phyloP scores from a whole-genome alignment of 2,329 filamentous ascomycete genomes.

The Scedosporium boydii region DNA sequence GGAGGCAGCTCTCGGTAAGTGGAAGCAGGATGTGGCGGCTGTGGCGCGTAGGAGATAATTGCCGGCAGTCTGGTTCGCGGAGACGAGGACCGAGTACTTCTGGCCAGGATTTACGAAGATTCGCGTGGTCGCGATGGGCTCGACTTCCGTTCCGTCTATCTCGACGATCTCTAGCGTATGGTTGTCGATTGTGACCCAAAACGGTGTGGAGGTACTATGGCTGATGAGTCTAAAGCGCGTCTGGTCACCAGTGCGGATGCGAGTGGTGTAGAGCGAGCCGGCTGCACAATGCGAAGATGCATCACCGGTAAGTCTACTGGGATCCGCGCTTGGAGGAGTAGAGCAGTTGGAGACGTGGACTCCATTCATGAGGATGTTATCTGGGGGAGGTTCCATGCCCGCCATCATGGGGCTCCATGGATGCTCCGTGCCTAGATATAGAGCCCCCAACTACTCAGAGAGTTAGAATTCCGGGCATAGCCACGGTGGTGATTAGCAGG shows the following conservation, averaged over 20 bases:
- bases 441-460: constrained; percentile 19
- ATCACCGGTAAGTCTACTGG: background rate
- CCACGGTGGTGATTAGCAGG: constrained; percentile 9
- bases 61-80: constrained; percentile 16
- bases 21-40: constrained; percentile 6
- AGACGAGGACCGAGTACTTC: constrained; percentile 26
- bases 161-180: constrained; percentile 27
- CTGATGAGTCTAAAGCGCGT: constrained; percentile 29
- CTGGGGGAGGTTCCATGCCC: constrained; percentile 28
- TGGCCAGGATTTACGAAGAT: constrained; percentile 30
- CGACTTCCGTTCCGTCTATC: constrained; percentile 28
- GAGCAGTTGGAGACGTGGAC: constrained; percentile 26
- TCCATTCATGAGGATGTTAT: constrained; percentile 31
- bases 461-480: background rate
- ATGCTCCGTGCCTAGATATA: constrained; percentile 17
- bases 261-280: constrained; percentile 21
- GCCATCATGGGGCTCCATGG: constrained; percentile 23
- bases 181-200: constrained; percentile 28
- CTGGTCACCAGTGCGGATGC: constrained; percentile 16
- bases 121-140: constrained; percentile 20
- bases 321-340: constrained; percentile 3
- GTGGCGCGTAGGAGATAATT: constrained; percentile 13
- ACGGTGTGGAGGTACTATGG: constrained; percentile 26
- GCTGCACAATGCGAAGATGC: constrained; percentile 15
- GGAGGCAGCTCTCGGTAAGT: background rate